Percentiles rank a stretch among this genome's conserved stretches.
Conservation (phyloP, 192 early-diverging fungal genomes). For the Endogone sp. region DNA sequence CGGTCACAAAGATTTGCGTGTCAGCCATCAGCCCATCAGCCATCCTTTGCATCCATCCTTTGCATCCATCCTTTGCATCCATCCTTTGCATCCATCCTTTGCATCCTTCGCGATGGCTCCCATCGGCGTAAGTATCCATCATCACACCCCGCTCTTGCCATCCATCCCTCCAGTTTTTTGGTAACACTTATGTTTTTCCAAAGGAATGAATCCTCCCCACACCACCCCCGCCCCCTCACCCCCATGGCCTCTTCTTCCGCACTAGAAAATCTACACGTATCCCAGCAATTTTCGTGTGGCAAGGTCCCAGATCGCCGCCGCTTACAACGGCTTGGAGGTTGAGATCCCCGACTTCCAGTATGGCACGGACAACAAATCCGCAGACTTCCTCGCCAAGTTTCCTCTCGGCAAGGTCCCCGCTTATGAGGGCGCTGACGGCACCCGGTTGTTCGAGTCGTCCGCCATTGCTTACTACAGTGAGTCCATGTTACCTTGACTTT, state of each 20-base stretch:
- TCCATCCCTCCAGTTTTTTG: too few species aligned
- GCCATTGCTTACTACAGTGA: constrained; percentile 92
- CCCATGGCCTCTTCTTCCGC: too few species aligned
- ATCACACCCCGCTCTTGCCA: too few species aligned
- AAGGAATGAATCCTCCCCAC: too few species aligned
- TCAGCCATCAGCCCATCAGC: not conserved
- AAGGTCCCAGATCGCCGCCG: constrained; percentile 64
- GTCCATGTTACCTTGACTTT: constrained; percentile 9
- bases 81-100: not conserved
- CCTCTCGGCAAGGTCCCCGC: constrained; percentile 88
- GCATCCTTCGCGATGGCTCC: too few species aligned
- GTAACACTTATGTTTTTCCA: too few species aligned
- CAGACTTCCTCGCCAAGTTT: constrained; percentile 89
- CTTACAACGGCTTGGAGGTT: constrained; percentile 75
- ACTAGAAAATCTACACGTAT: constrained; percentile 55
- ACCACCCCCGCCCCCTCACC: too few species aligned
- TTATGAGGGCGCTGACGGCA: constrained; percentile 80
- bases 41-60: not conserved
- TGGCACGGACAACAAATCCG: constrained; percentile 69
- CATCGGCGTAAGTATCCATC: not conserved
- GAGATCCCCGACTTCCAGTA: constrained; percentile 61
- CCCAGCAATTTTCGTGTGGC: constrained; percentile 69
- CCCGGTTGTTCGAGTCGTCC: constrained; percentile 72
- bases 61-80: not conserved
- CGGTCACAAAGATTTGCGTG: not conserved